Percentiles rank a stretch among this genome's conserved stretches.
Evolutionary conservation across 1,284 basidiomycete species (phyloP).

Genomic region (Trichosporon sp.): DNA sequence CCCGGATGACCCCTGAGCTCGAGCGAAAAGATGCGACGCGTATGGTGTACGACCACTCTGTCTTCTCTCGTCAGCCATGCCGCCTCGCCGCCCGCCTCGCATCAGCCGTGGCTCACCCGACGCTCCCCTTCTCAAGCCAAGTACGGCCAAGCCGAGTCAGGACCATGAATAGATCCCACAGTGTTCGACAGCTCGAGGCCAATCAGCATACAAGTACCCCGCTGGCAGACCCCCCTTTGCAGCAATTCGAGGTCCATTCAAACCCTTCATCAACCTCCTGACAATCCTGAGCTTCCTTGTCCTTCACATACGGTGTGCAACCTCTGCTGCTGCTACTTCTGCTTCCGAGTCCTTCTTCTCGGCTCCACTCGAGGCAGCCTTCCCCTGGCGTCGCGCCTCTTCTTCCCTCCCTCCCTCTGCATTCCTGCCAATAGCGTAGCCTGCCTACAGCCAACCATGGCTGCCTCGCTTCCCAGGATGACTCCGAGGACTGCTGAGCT

Average conservation of each 20-base stretch:
- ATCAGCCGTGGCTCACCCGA: not conserved
- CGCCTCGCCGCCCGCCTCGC: not conserved
- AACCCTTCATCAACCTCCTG: not conserved
- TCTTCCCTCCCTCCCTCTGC: not conserved
- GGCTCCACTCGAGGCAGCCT: not conserved
- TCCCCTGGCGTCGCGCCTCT: not conserved
- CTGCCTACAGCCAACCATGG: too few species aligned
- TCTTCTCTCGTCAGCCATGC: not conserved
- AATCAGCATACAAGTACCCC: not conserved
- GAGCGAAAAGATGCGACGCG: not conserved
- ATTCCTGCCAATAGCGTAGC: not conserved
- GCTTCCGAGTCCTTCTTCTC: not conserved
- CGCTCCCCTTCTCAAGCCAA: not conserved
- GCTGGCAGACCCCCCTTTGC: not conserved
- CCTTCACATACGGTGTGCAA: not conserved
- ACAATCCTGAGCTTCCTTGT: not conserved
- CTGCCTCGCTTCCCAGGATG: too few species aligned
- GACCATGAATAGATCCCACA: not conserved
- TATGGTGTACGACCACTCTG: too few species aligned
- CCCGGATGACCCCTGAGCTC: too few species aligned
- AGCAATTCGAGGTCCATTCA: conserved; percentile 3
- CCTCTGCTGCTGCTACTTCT: not conserved
- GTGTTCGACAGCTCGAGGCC: not conserved
- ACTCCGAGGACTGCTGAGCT: too few species aligned
- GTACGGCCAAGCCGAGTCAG: not conserved